These are phyloP conservation scores for Eucalyptus virginea DNA, from an alignment of 345 rosid species.

Conservation along the genomic window DNA sequence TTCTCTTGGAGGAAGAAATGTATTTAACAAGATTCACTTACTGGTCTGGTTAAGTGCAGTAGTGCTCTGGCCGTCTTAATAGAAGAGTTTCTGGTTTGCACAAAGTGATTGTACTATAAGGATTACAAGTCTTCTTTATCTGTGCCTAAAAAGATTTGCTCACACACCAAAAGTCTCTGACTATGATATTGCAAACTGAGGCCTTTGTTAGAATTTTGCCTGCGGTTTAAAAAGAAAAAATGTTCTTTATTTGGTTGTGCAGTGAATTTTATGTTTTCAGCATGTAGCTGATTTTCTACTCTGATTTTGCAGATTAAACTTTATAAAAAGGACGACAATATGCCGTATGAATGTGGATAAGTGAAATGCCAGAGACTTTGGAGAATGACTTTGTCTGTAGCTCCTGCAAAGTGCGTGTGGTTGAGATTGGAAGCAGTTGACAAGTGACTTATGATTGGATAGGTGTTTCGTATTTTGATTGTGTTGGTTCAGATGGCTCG, in stretches of 20 bases:
- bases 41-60: not conserved
- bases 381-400: not conserved
- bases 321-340: not conserved
- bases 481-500: not conserved
- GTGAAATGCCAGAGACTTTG: not conserved
- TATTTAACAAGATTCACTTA: not conserved
- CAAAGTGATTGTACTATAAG: not conserved
- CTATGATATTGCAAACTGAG: not conserved
- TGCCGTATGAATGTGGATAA: not conserved
- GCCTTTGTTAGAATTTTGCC: not conserved
- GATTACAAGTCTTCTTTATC: not conserved
- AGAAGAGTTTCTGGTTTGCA: not conserved
- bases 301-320: not conserved
- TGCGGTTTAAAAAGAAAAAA: not conserved
- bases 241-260: not conserved
- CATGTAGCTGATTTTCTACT: not conserved
- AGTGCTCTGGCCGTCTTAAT: not conserved
- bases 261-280: not conserved
- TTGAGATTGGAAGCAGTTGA: not conserved
- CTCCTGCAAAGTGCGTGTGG: not conserved
- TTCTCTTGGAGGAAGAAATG: not conserved
- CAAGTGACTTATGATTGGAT: not conserved
- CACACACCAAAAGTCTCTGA: not conserved
- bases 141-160: not conserved
- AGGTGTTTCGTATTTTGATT: not conserved